Base-by-base conservation (phyloP, 164 flowering plant genomes). In the Santalum album region DNA sequence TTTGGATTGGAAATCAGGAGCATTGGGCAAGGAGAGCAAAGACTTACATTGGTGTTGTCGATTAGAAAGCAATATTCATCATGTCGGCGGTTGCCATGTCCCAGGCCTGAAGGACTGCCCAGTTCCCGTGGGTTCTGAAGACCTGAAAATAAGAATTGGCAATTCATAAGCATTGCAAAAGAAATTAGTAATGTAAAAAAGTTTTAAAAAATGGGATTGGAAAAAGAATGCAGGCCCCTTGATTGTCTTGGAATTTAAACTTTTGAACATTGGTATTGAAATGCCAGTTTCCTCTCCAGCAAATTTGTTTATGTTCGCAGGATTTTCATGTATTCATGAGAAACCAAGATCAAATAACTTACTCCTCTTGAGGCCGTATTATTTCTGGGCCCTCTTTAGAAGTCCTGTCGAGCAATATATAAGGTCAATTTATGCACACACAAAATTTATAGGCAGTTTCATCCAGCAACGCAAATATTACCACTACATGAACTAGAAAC, bases 21-120 rank as follows among this genome's bases (percentile, higher is more conserved):
- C 34, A 29, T 29, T 29, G 6, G 9, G 34, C 34, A 4, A 29
- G 34, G 6, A 29, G 34, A 29, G 9, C 34, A 29, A 29, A 29
- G 9, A 29, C 34, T 9, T 29, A 29, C 9, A 9, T 9, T 25
- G 2, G 21, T 39, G n/a, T 24, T 0, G 57, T 25, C 15, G 35
- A 39, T 39, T n/a, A n/a, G 19, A 24, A 17, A 26, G n/a, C 12
- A 7, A 25, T 23, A 25, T 17, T 35, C 57, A 25, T 83, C 78
- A 83, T 47, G 79, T 71, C 44, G 97, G 97, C 32, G 97, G 88
- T 53, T 78, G 88, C 88, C 88, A 82, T 51, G 81, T 76, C 57
- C 97, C 97, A 43, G 95, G 95, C 52, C 65, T 72, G 70, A 65
- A 90, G 26, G 89, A 65, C 49, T 57, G 42, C 24, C 97, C 95